Conservation (phyloP, 176 grass and related monocot species). For the Musa troglodytarum region DNA sequence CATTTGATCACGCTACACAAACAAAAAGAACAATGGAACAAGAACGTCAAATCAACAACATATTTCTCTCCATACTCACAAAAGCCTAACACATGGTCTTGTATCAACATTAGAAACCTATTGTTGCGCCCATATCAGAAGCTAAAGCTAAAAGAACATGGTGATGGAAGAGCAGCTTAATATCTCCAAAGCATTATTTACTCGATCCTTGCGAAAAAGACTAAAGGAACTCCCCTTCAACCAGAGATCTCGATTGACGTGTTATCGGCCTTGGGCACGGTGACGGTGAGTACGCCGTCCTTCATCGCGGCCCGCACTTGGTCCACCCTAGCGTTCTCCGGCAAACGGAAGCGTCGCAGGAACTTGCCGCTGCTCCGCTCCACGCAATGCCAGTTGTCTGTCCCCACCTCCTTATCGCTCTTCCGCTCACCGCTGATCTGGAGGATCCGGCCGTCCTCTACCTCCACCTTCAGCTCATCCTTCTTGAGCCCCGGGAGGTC, state of each 20-base stretch:
- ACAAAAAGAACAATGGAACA: too few relatives aligned
- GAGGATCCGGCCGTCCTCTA: conserved; percentile 4
- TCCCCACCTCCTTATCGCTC: background rate
- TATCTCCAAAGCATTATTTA: too few relatives aligned
- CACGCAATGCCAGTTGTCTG: background rate
- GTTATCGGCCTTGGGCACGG: background rate
- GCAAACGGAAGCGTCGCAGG: background rate
- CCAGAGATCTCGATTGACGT: background rate
- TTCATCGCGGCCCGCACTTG: background rate
- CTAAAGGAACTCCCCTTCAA: background rate
- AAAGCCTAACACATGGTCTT: too few relatives aligned
- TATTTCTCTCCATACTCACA: too few relatives aligned
- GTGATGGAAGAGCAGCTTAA: too few relatives aligned
- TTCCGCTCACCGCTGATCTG: conserved; percentile 4
- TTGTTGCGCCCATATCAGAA: too few relatives aligned
- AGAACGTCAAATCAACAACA: too few relatives aligned
- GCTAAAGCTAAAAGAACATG: too few relatives aligned
- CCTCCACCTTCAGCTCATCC: conserved; percentile 4
- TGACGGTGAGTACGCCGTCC: conserved; percentile 3
- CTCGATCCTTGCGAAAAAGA: too few relatives aligned
- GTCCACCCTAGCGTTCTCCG: background rate
- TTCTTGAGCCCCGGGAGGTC: conserved; percentile 12
- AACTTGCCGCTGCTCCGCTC: conserved; percentile 2
- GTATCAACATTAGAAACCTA: too few relatives aligned
- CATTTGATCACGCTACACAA: too few relatives aligned